Conservation (phyloP, 306 rosid genomes). For the Ammopiptanthus mongolicus region DNA sequence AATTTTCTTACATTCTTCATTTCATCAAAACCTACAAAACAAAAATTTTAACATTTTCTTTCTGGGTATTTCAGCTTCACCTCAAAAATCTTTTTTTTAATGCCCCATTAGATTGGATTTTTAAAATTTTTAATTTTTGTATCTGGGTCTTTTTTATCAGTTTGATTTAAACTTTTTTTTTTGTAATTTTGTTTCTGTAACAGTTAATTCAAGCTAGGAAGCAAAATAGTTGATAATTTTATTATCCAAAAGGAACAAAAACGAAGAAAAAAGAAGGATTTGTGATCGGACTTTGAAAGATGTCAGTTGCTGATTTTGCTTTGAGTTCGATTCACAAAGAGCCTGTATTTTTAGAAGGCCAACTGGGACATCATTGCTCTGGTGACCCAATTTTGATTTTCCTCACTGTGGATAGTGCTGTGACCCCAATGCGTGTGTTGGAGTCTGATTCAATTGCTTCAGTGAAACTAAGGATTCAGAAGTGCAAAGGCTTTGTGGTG, state of each 20-base stretch:
- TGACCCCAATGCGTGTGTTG: slow-evolving; percentile 50
- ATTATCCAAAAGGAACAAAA: not conserved
- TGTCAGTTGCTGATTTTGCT: slow-evolving; percentile 51
- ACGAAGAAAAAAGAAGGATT: not conserved
- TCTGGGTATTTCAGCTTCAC: not conserved
- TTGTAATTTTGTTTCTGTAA: not conserved
- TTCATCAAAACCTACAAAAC: not conserved
- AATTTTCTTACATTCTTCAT: too few species aligned
- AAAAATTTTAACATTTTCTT: not conserved
- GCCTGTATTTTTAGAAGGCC: slow-evolving; percentile 24
- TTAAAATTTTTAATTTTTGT: not conserved
- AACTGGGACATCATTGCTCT: slow-evolving; percentile 26
- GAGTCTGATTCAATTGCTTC: slow-evolving; percentile 65
- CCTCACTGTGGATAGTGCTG: slow-evolving; percentile 40
- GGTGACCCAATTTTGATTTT: slow-evolving; percentile 48
- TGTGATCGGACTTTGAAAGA: slow-evolving; percentile 30
- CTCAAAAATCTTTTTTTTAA: not conserved
- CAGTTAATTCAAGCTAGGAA: not conserved
- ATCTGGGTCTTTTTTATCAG: slow-evolving; percentile 12
- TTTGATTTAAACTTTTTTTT: not conserved
- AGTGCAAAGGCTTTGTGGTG: slow-evolving; percentile 52
- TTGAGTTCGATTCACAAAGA: slow-evolving; percentile 45
- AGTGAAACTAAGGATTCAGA: slow-evolving; percentile 62
- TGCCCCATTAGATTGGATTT: not conserved
- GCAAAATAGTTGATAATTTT: not conserved